These are phyloP conservation scores for Cryptococcus wingfieldii DNA, from an alignment of 1,284 basidiomycete genomes.

Conservation along the genomic window DNA sequence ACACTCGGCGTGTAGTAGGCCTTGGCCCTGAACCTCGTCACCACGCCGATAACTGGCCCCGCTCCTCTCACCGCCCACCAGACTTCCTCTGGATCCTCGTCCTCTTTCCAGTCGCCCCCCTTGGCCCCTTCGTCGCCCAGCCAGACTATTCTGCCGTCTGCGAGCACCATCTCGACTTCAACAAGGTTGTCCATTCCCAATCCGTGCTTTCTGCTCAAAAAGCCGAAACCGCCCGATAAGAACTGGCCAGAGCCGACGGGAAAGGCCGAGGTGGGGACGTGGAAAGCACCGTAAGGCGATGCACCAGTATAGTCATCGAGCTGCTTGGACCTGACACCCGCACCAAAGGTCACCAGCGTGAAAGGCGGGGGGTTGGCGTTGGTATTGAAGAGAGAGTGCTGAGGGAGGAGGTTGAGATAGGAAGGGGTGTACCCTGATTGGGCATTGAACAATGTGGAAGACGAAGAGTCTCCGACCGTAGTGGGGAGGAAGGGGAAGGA, in stretches of 20 bases:
- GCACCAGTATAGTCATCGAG: conserved; percentile 69
- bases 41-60: conserved; percentile 75
- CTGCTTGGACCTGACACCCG: conserved; percentile 74
- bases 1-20: conserved; percentile 83
- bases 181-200: conserved; percentile 79
- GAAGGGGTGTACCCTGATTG: conserved; percentile 5
- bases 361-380: conserved; percentile 58
- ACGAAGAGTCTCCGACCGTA: conserved; percentile 17
- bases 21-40: conserved; percentile 77
- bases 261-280: conserved; percentile 64
- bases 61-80: conserved; percentile 89
- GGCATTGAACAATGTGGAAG: conserved; percentile 10
- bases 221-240: conserved; percentile 84
- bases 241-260: conserved; percentile 65
- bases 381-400: conserved; percentile 19
- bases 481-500: conserved; percentile 20
- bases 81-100: conserved; percentile 52
- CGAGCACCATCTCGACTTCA: conserved; percentile 70
- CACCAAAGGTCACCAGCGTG: conserved; percentile 74
- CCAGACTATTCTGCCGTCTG: conserved; percentile 64
- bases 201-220: conserved; percentile 74
- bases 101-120: conserved; percentile 44
- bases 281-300: conserved; percentile 75
- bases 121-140: conserved; percentile 58
- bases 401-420: conserved; percentile 2